Conservation (phyloP, 2,329 filamentous ascomycete species). For the Cercospora sp. region DNA sequence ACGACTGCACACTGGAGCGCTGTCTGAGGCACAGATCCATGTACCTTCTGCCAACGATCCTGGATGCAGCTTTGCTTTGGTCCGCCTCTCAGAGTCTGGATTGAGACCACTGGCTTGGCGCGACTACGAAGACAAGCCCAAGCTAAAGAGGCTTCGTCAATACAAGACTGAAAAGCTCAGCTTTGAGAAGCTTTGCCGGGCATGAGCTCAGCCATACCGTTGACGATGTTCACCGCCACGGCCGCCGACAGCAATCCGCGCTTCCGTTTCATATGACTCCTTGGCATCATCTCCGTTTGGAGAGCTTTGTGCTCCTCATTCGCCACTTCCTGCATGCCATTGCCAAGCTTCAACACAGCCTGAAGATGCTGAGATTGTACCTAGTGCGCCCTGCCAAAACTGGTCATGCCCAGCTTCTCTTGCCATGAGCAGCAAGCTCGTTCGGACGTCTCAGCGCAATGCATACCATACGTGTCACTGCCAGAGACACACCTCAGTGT, state of each 20-base stretch:
- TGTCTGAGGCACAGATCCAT: background rate
- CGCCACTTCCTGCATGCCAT: background rate
- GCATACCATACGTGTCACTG: slow-evolving; percentile 3
- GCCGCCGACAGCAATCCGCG: background rate
- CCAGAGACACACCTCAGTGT: background rate
- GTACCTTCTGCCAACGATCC: background rate
- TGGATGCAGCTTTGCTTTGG: background rate
- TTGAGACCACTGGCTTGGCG: background rate
- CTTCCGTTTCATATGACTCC: background rate
- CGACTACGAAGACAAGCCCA: background rate
- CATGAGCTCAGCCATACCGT: slow-evolving; percentile 1
- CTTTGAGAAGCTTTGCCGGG: slow-evolving; percentile 1
- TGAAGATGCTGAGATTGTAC: background rate
- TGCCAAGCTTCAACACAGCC: slow-evolving; percentile 2
- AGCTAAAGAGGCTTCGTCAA: background rate
- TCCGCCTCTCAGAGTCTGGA: background rate
- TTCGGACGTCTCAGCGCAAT: background rate
- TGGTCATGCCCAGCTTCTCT: background rate
- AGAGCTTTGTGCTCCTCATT: background rate
- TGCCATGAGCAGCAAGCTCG: background rate
- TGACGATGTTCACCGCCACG: slow-evolving; percentile 4
- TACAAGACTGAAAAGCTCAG: background rate
- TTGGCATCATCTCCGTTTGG: slow-evolving; percentile 1
- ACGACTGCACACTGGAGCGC: background rate
- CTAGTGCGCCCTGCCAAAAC: background rate